Conservation (phyloP, 352 stramenopile species). For the Albugo candida region DNA sequence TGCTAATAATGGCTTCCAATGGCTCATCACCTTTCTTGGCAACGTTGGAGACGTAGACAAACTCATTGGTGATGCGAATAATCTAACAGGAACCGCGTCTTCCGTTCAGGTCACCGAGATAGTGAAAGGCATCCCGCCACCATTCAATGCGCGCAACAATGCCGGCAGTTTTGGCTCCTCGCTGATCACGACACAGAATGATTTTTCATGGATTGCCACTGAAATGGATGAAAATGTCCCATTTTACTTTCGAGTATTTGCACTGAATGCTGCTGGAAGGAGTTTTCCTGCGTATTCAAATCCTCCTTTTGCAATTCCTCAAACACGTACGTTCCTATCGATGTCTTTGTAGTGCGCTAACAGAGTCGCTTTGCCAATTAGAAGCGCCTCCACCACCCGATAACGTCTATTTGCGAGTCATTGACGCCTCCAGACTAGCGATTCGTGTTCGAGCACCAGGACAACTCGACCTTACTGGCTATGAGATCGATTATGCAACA, state of each 20-base stretch:
- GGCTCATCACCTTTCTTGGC: slow-evolving; percentile 84
- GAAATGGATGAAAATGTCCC: slow-evolving; percentile 85
- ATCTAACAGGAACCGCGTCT: slow-evolving; percentile 79
- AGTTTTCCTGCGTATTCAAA: slow-evolving; percentile 47
- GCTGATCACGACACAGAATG: slow-evolving; percentile 75
- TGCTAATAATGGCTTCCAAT: slow-evolving; percentile 83
- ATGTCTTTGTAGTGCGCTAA: background rate
- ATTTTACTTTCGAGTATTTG: slow-evolving; percentile 89
- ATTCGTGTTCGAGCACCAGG: slow-evolving; percentile 62
- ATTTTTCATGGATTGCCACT: slow-evolving; percentile 59
- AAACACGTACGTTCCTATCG: background rate
- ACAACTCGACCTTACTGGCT: slow-evolving; percentile 71
- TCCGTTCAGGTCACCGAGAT: slow-evolving; percentile 56
- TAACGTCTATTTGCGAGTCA: slow-evolving; percentile 51
- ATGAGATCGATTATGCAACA: slow-evolving; percentile 80
- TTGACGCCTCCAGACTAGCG: slow-evolving; percentile 78
- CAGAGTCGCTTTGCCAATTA: slow-evolving; percentile 5
- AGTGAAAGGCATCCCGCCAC: slow-evolving; percentile 57
- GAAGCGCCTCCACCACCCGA: slow-evolving; percentile 39
- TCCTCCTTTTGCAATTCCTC: slow-evolving; percentile 66
- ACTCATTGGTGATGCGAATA: slow-evolving; percentile 57
- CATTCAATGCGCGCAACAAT: slow-evolving; percentile 79
- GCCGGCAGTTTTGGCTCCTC: slow-evolving; percentile 39
- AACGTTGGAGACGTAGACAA: slow-evolving; percentile 73
- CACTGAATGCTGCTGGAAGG: slow-evolving; percentile 75